Base-by-base conservation (phyloP, 1,284 basidiomycete species). In the Sutorius eximius region DNA sequence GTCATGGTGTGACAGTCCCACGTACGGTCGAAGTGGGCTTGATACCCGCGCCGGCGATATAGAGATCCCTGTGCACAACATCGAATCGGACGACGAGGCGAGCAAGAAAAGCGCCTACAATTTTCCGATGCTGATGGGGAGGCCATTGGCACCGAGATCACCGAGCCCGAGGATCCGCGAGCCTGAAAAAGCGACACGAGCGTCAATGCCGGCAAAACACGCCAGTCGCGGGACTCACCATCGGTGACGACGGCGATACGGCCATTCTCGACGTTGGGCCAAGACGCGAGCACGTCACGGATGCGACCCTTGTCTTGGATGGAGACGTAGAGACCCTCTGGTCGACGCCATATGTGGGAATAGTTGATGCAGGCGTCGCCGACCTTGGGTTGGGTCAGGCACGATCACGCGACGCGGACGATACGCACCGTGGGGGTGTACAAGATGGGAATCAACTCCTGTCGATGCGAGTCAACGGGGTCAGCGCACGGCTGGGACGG, bases 41-140 rank as follows among this genome's bases (percentile, higher is more conserved):
- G 56, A 83, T 78, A 5, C 85, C 84, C 27, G 86, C 86, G 30
- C 86, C 86, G 12, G 87, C 89, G 55, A 91, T 81, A 67, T 93
- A 94, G 37, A 94, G 77, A 58, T 83, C 80, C 45, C 80, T 56
- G 24, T 9, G 7, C 13, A 29, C 24, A 10, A 16, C 13, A 10
- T 16, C 16, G 11, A 15, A 15, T 13, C 24, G 24, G 8, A 13
- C 13, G 20, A 48, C 18, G 38, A 18, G 13, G 4, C 2, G 7
- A 24, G 5, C 20, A 37, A 46, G 9, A 29, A 12, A 13, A 11
- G 30, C 24, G 68, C 75, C 48, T 72, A 89, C 71, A 94, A 73
- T 77, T 94, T 94, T 49, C 92, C 92, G 56, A 93, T 86, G 46
- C 83, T 83, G 68, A 95, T 94, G 9, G 89, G 89, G 62, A 92